Evolutionary conservation across 148 eudicot species (phyloP).

Genomic region (Heliosperma pusillum): DNA sequence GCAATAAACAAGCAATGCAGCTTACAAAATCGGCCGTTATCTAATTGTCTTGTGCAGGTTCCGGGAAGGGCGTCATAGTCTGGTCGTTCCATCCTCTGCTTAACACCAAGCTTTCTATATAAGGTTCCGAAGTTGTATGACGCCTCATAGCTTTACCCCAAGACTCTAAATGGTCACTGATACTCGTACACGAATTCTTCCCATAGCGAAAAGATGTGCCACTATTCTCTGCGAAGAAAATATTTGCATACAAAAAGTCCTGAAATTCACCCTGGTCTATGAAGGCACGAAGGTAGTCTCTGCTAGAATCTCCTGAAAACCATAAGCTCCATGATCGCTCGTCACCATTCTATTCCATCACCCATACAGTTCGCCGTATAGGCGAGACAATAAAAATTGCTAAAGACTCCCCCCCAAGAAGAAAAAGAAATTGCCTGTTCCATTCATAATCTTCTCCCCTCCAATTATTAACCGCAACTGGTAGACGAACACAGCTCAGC

Average conservation of each 20-base stretch:
- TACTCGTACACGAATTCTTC: too few relatives aligned
- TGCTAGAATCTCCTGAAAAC: neutral
- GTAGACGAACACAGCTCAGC: neutral
- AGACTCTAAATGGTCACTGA: neutral
- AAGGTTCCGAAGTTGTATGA: neutral
- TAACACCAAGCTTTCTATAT: neutral
- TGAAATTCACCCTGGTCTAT: neutral
- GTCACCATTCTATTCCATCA: neutral
- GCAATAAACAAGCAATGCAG: too few relatives aligned
- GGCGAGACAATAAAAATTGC: neutral
- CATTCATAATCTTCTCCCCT: neutral
- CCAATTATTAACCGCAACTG: neutral
- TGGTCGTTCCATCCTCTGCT: neutral
- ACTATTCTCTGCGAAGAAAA: neutral
- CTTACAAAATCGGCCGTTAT: too few relatives aligned
- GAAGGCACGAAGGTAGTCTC: neutral
- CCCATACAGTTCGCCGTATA: neutral
- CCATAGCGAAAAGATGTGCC: neutral
- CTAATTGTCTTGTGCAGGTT: neutral
- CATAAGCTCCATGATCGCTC: neutral
- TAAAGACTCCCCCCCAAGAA: neutral
- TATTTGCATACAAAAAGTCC: neutral
- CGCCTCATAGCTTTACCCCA: neutral
- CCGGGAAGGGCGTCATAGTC: neutral
- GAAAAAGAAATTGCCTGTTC: neutral